Evolutionary conservation across 2,329 filamentous ascomycete genomes (phyloP).

Genomic region (Epichloe gansuensis): DNA sequence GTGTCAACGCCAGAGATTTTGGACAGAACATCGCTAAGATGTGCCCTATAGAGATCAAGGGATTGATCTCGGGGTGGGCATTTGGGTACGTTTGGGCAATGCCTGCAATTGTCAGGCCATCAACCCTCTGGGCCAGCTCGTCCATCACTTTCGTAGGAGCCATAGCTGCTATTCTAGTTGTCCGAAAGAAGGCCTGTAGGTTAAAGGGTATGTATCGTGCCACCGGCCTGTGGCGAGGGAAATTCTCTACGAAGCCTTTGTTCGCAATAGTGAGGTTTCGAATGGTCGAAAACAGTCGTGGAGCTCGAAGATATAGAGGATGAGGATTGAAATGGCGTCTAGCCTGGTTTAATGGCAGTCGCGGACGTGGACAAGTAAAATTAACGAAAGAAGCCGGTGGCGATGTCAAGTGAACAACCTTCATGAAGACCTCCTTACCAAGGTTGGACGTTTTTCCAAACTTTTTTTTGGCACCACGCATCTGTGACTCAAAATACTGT

Average conservation of each 20-base stretch:
- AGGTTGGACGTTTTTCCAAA: not conserved
- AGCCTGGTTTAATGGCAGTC: not conserved
- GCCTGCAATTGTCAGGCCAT: constrained; percentile 5
- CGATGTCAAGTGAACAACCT: not conserved
- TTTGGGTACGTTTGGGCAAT: constrained; percentile 30
- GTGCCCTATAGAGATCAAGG: constrained; percentile 66
- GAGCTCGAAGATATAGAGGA: not conserved
- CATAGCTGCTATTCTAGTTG: constrained; percentile 1
- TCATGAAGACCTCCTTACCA: constrained; percentile 3
- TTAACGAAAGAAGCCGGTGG: not conserved
- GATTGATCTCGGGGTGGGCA: constrained; percentile 58
- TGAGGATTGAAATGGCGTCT: constrained; percentile 1
- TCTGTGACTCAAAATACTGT: constrained; percentile 5
- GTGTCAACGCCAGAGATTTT: constrained; percentile 59
- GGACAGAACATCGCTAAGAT: constrained; percentile 58
- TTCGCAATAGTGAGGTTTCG: not conserved
- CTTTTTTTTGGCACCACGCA: not conserved
- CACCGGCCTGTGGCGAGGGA: not conserved
- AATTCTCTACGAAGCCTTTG: not conserved
- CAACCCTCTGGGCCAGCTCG: constrained; percentile 7
- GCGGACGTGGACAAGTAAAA: not conserved
- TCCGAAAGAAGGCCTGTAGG: not conserved
- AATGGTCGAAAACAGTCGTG: constrained; percentile 1
- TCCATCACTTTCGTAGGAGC: constrained; percentile 1
- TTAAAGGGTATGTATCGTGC: not conserved